Base-by-base conservation (phyloP, 192 early-diverging fungal species). In the Bifiguratus adelaidae region DNA sequence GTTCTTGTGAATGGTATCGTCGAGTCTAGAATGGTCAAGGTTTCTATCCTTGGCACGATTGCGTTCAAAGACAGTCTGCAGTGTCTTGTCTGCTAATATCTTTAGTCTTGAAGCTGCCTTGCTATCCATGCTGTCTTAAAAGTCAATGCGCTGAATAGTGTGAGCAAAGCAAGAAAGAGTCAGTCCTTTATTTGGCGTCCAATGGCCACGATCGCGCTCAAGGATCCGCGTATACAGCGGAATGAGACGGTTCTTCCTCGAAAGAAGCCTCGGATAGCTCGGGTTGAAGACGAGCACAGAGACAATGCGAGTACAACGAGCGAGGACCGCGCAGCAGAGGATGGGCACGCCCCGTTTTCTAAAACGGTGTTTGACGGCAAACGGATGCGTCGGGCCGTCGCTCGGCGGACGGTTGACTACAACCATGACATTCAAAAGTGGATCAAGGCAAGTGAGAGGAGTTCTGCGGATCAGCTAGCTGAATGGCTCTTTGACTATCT, bases 361-460 rank as follows among this genome's bases (percentile, higher is more conserved):
- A 49, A 56, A 37, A 60, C 55, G 44, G 52, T 64, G 0, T 71
- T 82, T 60, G 78, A 82, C 45, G 83, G 81, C 48, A 90, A 86
- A 55, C 78, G 80, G 13, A 78, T 91, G 60, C 73, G 92, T 43
- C 86, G 89, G 58, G 88, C 88, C 9, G 83, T 94, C 50, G 89
- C 95, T 64, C 70, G 95, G 36, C 73, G 86, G 8, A 99, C 95
- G 0, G 85, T 99, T 13, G 95, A 99, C 64, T 93, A 89, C 61
- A 88, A 92, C 50, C 74, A 86, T 15, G 75, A 83, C 20, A 73
- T 92, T 9, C 77, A 82, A 30, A 74, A 81, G 47, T 83, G 84
- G 48, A 62, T 86, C 32, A 77, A 90, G 71, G 80, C 89, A 71
- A 12, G 50, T 40, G 21, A 29, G n/a, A n/a, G n/a, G n/a, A n/a